phyloP scores from a whole-genome alignment of 2,329 filamentous ascomycete species.

The Cladosporium phlei region DNA sequence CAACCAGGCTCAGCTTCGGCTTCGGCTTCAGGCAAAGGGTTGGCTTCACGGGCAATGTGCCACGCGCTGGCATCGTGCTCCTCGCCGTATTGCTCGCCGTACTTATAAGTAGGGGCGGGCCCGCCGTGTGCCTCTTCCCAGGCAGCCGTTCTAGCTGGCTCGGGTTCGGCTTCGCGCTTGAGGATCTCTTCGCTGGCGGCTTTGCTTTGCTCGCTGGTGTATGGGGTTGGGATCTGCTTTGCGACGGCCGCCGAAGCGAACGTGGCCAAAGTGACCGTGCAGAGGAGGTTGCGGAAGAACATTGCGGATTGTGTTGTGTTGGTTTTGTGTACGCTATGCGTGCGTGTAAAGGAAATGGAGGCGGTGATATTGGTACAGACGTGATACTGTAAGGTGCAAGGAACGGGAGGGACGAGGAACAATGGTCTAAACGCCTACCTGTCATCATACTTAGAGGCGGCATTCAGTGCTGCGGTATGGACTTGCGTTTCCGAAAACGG shows the following conservation, averaged over 20 bases:
- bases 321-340: not conserved
- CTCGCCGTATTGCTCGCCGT: constrained; percentile 10
- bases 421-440: constrained; percentile 1
- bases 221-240: constrained; percentile 10
- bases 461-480: not conserved
- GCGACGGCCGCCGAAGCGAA: constrained; percentile 13
- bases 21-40: not conserved
- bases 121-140: constrained; percentile 17
- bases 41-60: constrained; percentile 8
- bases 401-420: constrained; percentile 5
- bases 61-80: constrained; percentile 11
- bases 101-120: constrained; percentile 11
- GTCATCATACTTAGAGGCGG: not conserved
- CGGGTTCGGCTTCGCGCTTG: constrained; percentile 12
- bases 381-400: not conserved
- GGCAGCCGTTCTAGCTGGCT: constrained; percentile 5
- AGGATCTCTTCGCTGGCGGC: not conserved
- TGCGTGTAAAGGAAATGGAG: not conserved
- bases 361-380: not conserved
- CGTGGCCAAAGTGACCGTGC: constrained; percentile 7
- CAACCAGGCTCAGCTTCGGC: not conserved
- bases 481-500: constrained; percentile 10
- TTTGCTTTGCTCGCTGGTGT: constrained; percentile 1
- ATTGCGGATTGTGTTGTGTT: no score
- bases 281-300: constrained; percentile 13